Percentiles rank a stretch among this genome's conserved stretches.
These are phyloP conservation scores for Tulasnella sp. DNA, from an alignment of 768 basidiomycete species.

Conservation along the genomic window DNA sequence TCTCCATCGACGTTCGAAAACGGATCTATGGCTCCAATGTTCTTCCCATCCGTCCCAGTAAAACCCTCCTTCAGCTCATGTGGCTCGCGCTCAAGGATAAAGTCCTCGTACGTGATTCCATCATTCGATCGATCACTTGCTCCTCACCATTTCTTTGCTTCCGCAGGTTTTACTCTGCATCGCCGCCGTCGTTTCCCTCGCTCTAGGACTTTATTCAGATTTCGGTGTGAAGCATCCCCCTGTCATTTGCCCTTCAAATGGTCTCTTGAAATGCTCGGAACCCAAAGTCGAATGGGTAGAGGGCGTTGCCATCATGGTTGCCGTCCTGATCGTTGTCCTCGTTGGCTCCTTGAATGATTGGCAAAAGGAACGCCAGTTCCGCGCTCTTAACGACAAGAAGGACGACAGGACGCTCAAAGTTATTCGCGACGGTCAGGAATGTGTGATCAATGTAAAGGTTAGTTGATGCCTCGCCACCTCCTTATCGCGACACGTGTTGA, in stretches of 20 bases:
- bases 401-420: conserved; percentile 86
- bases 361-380: conserved; percentile 97
- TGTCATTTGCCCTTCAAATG: conserved; percentile 25
- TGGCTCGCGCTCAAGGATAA: conserved; percentile 83
- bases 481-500: neutral
- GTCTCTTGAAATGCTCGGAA: conserved; percentile 30
- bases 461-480: neutral
- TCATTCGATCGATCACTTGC: neutral
- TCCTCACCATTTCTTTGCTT: neutral
- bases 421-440: conserved; percentile 58
- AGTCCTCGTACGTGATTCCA: conserved; percentile 50
- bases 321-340: conserved; percentile 40
- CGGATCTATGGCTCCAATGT: conserved; percentile 65
- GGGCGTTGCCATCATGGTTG: conserved; percentile 43
- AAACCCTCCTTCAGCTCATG: conserved; percentile 64
- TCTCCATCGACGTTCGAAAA: conserved; percentile 46
- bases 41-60: conserved; percentile 55
- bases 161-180: conserved; percentile 73
- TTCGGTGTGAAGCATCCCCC: conserved; percentile 56
- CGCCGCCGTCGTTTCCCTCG: conserved; percentile 85
- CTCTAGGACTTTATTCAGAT: conserved; percentile 88
- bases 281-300: conserved; percentile 96
- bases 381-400: conserved; percentile 81
- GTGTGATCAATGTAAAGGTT: conserved; percentile 71
- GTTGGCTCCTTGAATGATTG: conserved; percentile 96